These are phyloP conservation scores for Avena eriantha DNA, from an alignment of 176 grass and related monocot genomes.

Conservation along the genomic window DNA sequence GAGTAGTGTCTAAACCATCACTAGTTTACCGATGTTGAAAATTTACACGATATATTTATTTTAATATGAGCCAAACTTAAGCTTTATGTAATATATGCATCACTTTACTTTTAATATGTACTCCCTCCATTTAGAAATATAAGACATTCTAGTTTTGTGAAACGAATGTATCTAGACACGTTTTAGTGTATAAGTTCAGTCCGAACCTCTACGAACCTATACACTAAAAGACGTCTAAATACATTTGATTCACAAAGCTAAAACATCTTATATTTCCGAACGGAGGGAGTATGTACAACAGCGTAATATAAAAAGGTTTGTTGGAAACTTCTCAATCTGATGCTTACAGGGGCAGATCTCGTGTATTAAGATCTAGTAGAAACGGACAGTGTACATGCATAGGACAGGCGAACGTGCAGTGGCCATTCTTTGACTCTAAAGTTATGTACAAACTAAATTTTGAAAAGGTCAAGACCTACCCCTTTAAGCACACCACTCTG, in stretches of 20 bases:
- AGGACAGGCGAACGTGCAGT: neutral
- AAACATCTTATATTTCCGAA: no score
- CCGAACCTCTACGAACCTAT: no score
- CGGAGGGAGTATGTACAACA: neutral
- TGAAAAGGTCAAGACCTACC: neutral
- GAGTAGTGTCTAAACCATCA: neutral
- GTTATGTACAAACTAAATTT: neutral
- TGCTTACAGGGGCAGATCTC: neutral
- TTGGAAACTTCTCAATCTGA: neutral
- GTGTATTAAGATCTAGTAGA: neutral
- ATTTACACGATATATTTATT: neutral
- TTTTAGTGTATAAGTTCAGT: no score
- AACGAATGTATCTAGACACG: no score
- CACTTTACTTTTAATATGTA: neutral
- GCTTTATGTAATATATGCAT: neutral
- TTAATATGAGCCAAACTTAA: neutral
- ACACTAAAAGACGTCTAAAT: no score
- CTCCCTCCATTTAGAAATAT: no score
- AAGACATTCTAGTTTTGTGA: no score
- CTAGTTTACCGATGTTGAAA: neutral
- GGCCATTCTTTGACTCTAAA: neutral
- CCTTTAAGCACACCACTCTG: neutral
- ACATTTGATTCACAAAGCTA: no score
- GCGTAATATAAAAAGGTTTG: neutral
- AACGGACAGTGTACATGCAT: neutral